Percentiles rank a stretch among this genome's conserved stretches.
phyloP scores from a whole-genome alignment of 2,329 filamentous ascomycete species.

The Dactylellina cionopaga region DNA sequence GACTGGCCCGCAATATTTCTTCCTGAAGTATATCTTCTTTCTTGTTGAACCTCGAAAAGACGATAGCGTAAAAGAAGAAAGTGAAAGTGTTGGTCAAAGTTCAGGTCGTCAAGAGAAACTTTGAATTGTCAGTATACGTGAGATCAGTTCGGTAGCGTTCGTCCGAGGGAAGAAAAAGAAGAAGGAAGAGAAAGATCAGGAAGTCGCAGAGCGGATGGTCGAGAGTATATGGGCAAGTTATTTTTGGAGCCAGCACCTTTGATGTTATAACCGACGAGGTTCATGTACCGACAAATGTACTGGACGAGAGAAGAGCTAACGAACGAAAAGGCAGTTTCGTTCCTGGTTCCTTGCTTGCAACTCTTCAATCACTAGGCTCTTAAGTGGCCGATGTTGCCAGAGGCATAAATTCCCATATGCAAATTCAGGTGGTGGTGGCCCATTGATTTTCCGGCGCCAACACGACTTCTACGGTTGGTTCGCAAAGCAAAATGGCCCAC shows the following conservation, averaged over 20 bases:
- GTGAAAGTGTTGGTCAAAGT: constrained; percentile 51
- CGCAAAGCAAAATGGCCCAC: constrained; percentile 37
- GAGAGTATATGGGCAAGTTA: constrained; percentile 53
- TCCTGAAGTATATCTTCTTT: constrained; percentile 51
- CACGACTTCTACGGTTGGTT: constrained; percentile 46
- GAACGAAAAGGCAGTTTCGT: constrained; percentile 41
- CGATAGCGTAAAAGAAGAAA: constrained; percentile 50
- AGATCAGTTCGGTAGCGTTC: constrained; percentile 30
- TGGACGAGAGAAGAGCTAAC: constrained; percentile 15
- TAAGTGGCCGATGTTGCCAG: not conserved
- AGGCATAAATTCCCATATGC: constrained; percentile 15
- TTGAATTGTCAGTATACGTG: constrained; percentile 51
- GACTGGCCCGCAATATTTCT: constrained; percentile 52
- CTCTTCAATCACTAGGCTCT: no score
- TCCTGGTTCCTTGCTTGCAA: constrained; percentile 38
- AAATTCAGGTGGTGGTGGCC: constrained; percentile 17
- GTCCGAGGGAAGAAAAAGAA: constrained; percentile 52
- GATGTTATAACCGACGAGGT: constrained; percentile 47
- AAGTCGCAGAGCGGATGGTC: constrained; percentile 50
- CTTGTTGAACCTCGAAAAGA: constrained; percentile 50
- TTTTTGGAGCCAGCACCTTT: constrained; percentile 46
- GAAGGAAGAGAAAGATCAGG: constrained; percentile 54
- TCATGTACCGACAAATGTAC: no score
- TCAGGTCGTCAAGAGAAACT: constrained; percentile 54
- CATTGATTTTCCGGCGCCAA: constrained; percentile 50